These are phyloP conservation scores for Lentinula sp. DNA, from an alignment of 768 basidiomycete genomes.

Conservation along the genomic window DNA sequence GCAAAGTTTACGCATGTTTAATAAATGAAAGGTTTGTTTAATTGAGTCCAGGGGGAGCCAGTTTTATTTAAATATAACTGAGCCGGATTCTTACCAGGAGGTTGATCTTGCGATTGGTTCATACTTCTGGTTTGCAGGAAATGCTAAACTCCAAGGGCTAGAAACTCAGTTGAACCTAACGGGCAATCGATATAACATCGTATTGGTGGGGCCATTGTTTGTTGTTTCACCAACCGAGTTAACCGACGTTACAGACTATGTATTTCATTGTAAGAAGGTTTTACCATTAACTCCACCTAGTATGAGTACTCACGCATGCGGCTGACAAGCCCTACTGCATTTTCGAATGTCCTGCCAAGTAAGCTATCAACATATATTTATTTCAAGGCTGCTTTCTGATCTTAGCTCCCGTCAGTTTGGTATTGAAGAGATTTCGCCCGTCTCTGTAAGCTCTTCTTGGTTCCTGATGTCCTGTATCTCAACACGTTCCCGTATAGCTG, in stretches of 20 bases:
- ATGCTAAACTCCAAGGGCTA: slow-evolving; percentile 64
- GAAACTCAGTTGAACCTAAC: slow-evolving; percentile 46
- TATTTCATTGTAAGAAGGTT: slow-evolving; percentile 53
- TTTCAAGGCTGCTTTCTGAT: neutral
- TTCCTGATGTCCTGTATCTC: neutral
- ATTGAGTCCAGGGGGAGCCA: no score
- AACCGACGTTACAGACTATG: slow-evolving; percentile 42
- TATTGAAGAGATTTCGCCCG: slow-evolving; percentile 58
- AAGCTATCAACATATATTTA: slow-evolving; percentile 7
- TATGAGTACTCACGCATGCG: neutral
- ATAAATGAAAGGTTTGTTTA: no score
- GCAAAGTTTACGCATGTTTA: no score
- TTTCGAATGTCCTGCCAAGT: slow-evolving; percentile 72
- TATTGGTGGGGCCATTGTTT: slow-evolving; percentile 35
- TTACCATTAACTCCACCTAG: neutral
- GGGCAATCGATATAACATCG: slow-evolving; percentile 60
- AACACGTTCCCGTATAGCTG: slow-evolving; percentile 29
- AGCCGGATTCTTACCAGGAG: neutral
- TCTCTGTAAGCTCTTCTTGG: slow-evolving; percentile 36
- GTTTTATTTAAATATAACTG: no score
- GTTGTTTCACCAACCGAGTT: neutral
- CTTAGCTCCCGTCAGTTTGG: slow-evolving; percentile 13
- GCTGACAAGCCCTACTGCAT: slow-evolving; percentile 47
- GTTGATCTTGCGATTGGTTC: neutral
- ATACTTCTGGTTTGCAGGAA: slow-evolving; percentile 31